A percentile compares a stretch with the other conserved stretches of the same genome.
Conservation (phyloP, 2,329 filamentous ascomycete genomes). For the Nigrospora osmanthi region DNA sequence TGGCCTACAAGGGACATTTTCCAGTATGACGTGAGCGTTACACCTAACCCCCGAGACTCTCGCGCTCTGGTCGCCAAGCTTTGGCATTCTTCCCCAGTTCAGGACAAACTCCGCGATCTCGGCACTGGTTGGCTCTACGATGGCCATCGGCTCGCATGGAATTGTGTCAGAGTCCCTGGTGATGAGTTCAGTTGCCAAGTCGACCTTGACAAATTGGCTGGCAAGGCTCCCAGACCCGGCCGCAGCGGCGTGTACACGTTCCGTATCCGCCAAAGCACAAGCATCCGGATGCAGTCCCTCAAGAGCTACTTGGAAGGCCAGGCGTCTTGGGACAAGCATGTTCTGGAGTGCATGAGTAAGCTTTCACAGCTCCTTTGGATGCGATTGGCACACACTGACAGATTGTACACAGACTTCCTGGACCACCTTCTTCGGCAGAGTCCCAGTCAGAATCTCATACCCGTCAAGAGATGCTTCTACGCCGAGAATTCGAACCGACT, state of each 20-base stretch:
- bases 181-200: conserved; percentile 36
- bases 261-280: conserved; percentile 55
- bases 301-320: conserved; percentile 56
- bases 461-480: conserved; percentile 83
- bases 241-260: conserved; percentile 45
- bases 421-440: conserved; percentile 80
- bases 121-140: conserved; percentile 63
- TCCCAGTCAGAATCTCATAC: conserved; percentile 59
- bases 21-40: conserved; percentile 79
- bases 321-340: conserved; percentile 52
- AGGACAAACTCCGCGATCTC: conserved; percentile 41
- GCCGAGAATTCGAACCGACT: conserved; percentile 37
- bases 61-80: conserved; percentile 64
- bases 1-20: conserved; percentile 57
- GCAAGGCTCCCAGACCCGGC: conserved; percentile 20
- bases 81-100: conserved; percentile 60
- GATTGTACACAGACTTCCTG: conserved; percentile 53
- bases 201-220: conserved; percentile 53
- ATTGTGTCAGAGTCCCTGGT: conserved; percentile 11
- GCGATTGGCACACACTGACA: not conserved
- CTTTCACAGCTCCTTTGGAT: conserved; percentile 3
- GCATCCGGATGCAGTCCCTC: conserved; percentile 60
- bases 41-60: conserved; percentile 48
- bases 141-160: conserved; percentile 80
- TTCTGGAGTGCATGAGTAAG: conserved; percentile 71